phyloP scores from a whole-genome alignment of 495 filamentous ascomycete genomes.

The Penicillium canescens region DNA sequence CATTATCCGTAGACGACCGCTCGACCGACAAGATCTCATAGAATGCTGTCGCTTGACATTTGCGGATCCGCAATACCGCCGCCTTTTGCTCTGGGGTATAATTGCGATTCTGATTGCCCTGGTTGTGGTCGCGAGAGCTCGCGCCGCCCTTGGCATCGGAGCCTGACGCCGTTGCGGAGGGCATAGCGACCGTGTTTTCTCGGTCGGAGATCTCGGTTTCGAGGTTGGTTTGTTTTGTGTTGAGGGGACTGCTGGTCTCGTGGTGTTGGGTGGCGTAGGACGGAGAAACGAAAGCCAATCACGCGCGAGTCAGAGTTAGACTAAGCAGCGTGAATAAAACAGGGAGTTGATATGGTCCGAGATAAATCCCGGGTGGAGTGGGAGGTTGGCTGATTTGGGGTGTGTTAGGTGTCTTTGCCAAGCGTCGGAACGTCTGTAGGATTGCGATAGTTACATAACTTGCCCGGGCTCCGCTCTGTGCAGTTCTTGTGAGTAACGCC shows the following conservation, averaged over 20 bases:
- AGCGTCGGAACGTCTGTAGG: conserved; percentile 20
- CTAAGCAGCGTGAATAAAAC: conserved; percentile 7
- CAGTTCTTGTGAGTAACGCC: neutral
- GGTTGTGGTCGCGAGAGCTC: conserved; percentile 76
- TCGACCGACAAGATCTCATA: conserved; percentile 90
- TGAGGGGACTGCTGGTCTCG: neutral
- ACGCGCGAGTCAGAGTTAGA: conserved; percentile 6
- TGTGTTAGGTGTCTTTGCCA: conserved; percentile 34
- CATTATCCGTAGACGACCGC: conserved; percentile 69
- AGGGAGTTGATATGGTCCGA: conserved; percentile 1
- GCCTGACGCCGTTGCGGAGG: conserved; percentile 74
- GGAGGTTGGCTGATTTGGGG: conserved; percentile 13
- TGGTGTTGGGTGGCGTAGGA: conserved; percentile 20
- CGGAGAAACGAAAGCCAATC: conserved; percentile 20
- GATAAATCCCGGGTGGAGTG: conserved; percentile 7
- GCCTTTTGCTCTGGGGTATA: conserved; percentile 88
- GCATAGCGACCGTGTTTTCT: conserved; percentile 53
- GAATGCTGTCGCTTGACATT: conserved; percentile 81
- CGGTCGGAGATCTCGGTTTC: neutral
- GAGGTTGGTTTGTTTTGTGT: neutral
- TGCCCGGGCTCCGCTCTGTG: no score
- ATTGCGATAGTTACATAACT: conserved; percentile 16
- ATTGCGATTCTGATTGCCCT: conserved; percentile 88
- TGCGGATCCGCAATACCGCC: conserved; percentile 82
- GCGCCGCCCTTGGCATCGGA: conserved; percentile 62